These are phyloP conservation scores for maize (Zea mays) DNA, from an alignment of 176 grass and related monocot species.

Conservation along the genomic window Zm-B73-REFERENCE-NAM-5.0 NC_050104.1:150723501-150724000, in stretches of 20 bases:
- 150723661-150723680: background rate
- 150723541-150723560: background rate
- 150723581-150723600: slow-evolving; percentile 61
- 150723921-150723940: slow-evolving; percentile 29
- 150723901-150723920: background rate
- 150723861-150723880: slow-evolving; percentile 11
- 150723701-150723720: background rate
- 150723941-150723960: slow-evolving; percentile 70
- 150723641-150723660: slow-evolving; percentile 67
- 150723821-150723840: background rate
- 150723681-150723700: background rate
- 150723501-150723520: background rate
- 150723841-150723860: slow-evolving; percentile 18
- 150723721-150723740: slow-evolving; percentile 10
- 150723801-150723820: background rate
- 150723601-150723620: slow-evolving; percentile 81
- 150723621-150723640: slow-evolving; percentile 78
- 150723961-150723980: slow-evolving; percentile 72
- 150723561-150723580: slow-evolving; percentile 30
- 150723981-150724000: slow-evolving; percentile 89
- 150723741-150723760: background rate
- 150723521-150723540: slow-evolving; percentile 18
- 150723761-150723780: slow-evolving; percentile 8
- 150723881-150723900: slow-evolving; percentile 20
- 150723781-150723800: slow-evolving; percentile 12